Percentiles rank a stretch among this genome's conserved stretches.
Evolutionary conservation across 1,284 basidiomycete species (phyloP).

Genomic region (Peniophora sp.): DNA sequence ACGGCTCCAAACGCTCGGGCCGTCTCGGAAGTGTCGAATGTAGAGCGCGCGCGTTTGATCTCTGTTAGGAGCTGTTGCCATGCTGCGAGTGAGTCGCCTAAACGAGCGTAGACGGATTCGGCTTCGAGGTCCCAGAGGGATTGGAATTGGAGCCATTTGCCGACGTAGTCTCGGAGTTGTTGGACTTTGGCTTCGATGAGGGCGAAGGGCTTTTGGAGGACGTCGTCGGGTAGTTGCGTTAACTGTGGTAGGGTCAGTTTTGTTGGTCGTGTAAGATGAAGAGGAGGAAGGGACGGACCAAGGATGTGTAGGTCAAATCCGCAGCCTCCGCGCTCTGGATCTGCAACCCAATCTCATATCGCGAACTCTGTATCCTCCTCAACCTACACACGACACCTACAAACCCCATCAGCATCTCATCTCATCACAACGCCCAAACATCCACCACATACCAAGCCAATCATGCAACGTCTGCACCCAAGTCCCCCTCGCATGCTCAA

Average conservation of each 20-base stretch:
- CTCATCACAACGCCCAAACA: not conserved
- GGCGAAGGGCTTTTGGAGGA: slow-evolving; percentile 76
- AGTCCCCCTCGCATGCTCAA: slow-evolving; percentile 86
- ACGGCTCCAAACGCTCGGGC: slow-evolving; percentile 81
- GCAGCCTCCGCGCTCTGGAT: slow-evolving; percentile 58
- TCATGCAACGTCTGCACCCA: slow-evolving; percentile 93
- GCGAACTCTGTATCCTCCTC: slow-evolving; percentile 84
- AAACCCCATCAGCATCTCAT: not conserved
- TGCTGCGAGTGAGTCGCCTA: slow-evolving; percentile 86
- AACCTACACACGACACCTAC: slow-evolving; percentile 84
- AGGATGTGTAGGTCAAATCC: slow-evolving; percentile 77
- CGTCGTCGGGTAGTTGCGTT: slow-evolving; percentile 66
- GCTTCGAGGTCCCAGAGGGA: slow-evolving; percentile 97
- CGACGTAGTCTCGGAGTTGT: slow-evolving; percentile 85
- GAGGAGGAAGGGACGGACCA: slow-evolving; percentile 42
- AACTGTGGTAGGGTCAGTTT: slow-evolving; percentile 38
- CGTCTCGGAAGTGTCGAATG: slow-evolving; percentile 95
- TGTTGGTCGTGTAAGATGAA: not conserved
- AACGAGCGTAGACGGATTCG: slow-evolving; percentile 90
- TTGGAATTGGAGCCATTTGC: slow-evolving; percentile 98
- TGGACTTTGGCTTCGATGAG: slow-evolving; percentile 87
- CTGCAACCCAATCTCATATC: slow-evolving; percentile 93
- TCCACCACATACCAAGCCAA: slow-evolving; percentile 68
- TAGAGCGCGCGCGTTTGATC: slow-evolving; percentile 93
- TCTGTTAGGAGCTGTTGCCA: slow-evolving; percentile 96